Conservation (phyloP, 169 alveolate species). For the Babesia ovata region DNA sequence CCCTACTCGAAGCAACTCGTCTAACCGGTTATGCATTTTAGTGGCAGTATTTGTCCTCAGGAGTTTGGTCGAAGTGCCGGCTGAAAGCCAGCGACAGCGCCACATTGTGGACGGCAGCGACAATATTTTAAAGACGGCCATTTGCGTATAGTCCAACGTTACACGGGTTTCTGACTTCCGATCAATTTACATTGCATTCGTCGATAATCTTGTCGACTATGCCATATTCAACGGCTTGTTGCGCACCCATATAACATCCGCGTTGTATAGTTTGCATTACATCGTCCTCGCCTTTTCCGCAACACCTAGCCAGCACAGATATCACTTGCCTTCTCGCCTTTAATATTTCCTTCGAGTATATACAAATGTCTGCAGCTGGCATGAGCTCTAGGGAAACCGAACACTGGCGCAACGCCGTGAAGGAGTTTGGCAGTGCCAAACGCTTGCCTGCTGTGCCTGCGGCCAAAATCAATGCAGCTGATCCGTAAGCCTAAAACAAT, state of each 20-base stretch:
- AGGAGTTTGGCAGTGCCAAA: slow-evolving; percentile 71
- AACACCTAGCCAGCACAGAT: slow-evolving; percentile 57
- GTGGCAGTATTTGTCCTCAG: neutral
- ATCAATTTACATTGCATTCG: neutral
- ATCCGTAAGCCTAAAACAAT: slow-evolving; percentile 73
- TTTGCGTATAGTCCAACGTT: too few species aligned
- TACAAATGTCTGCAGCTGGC: slow-evolving; percentile 75
- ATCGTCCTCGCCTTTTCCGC: slow-evolving; percentile 46
- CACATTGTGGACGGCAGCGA: neutral
- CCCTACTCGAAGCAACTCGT: neutral
- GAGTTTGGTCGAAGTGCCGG: neutral
- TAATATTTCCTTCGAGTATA: slow-evolving; percentile 71
- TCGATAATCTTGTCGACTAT: slow-evolving; percentile 53
- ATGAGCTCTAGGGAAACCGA: slow-evolving; percentile 63
- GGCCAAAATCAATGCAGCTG: slow-evolving; percentile 71
- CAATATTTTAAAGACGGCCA: neutral
- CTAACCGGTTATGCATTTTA: neutral
- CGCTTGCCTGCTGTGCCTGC: slow-evolving; percentile 75
- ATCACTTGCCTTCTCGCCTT: slow-evolving; percentile 69
- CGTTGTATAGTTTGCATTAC: slow-evolving; percentile 20
- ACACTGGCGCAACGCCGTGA: slow-evolving; percentile 70
- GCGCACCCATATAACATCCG: slow-evolving; percentile 39
- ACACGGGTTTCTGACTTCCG: neutral
- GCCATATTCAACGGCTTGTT: slow-evolving; percentile 58
- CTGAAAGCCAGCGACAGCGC: neutral